Evolutionary conservation across 495 filamentous ascomycete species (phyloP), one percentile per base, ranked within the genome.

Genomic region (Chaetomium cochliodes): DNA sequence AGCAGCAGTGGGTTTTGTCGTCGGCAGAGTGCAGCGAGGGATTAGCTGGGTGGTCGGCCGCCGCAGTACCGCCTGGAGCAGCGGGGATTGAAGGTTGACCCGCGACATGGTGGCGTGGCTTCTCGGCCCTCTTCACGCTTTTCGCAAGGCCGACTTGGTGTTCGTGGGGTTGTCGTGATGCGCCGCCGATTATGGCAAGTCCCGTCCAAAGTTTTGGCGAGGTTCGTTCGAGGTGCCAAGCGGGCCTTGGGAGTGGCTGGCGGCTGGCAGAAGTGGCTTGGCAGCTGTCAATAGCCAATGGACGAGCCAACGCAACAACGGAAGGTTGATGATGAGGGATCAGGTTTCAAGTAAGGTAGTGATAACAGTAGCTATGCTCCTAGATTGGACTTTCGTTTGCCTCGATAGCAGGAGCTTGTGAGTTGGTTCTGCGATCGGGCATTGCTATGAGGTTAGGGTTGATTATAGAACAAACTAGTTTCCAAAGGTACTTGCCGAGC

Each of bases 11-110:
- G 58, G 12, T 20, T 51, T 52, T 5, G 62, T n/a, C 16, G 56
- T 58, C 47, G 47, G 12, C 47, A 25, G 20, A 46, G 46, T 15
- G 57, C 52, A 55, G 57, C 28, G 58, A 30, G 53, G 47, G 16
- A 61, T 23, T 42, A 56, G 53, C 22, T 53, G 54, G 47, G 41
- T 54, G 61, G 62, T 57, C 22, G 70, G 68, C 26, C 59, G 70
- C 42, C 59, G 63, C 57, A 70, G 51, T 15, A 64, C 65, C 22
- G 70, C 66, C 49, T 67, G 65, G 56, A 72, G 61, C 22, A 67
- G 61, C 47, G 67, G 58, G 28, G 67, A 54, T 49, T 63, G 53
- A 0, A 67, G 56, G 22, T 44, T 54, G 42, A 67, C 20, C 22
- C 58, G 52, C 12, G 51, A n/a, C 61, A 69, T 62, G 9, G 3